Conservation (phyloP, 768 basidiomycete species). For the Mrakia blollopis region DNA sequence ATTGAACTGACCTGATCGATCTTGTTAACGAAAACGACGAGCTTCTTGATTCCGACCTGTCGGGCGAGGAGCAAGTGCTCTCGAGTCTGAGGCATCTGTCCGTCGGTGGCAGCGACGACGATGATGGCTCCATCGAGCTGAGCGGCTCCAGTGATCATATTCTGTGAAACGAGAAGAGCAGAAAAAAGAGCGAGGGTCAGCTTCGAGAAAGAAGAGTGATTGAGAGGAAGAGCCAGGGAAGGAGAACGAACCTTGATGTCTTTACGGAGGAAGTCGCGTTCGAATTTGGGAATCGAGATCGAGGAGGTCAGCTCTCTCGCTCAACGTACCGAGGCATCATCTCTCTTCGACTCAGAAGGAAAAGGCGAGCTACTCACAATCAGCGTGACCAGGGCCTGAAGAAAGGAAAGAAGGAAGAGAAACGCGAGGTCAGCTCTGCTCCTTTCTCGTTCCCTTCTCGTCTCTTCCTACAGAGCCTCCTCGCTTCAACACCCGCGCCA, state of each 20-base stretch:
- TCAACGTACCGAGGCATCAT: not conserved
- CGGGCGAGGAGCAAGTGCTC: conserved; percentile 96
- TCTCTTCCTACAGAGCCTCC: too few species aligned
- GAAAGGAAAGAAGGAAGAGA: not conserved
- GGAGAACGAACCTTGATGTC: conserved; percentile 11
- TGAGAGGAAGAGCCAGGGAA: not conserved
- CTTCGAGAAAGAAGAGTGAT: not conserved
- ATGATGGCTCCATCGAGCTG: conserved; percentile 73
- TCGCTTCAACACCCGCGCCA: not conserved
- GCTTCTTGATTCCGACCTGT: conserved; percentile 94
- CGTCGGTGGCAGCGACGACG: conserved; percentile 94
- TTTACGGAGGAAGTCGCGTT: not conserved
- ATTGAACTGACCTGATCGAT: conserved; percentile 60
- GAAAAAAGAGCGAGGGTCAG: not conserved
- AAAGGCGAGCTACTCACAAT: conserved; percentile 56
- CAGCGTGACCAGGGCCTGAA: conserved; percentile 60
- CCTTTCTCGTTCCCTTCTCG: not conserved
- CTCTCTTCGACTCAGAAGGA: not conserved
- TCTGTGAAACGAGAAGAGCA: conserved; percentile 68
- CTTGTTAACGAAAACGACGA: conserved; percentile 99
- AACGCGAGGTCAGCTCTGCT: not conserved
- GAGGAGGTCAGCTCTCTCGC: not conserved
- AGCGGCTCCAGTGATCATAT: conserved; percentile 98
- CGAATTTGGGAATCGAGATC: not conserved
- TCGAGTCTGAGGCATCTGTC: conserved; percentile 99